Percentiles rank a stretch among this genome's conserved stretches.
phyloP scores from a whole-genome alignment of 164 flowering plant species.

The Vitis labrusca region DNA sequence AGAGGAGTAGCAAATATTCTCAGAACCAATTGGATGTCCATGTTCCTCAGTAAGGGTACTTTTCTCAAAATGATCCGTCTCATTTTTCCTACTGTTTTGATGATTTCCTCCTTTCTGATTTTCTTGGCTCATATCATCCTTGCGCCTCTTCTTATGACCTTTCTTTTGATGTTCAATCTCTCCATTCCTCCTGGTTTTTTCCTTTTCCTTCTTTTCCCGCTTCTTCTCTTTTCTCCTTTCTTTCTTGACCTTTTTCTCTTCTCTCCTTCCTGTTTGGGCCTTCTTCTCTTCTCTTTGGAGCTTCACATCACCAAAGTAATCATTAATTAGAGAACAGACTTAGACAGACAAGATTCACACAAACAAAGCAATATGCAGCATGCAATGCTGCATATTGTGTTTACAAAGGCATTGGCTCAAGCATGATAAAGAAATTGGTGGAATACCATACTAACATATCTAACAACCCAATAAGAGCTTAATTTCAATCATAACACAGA shows the following conservation, averaged over 20 bases:
- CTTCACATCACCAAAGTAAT: slow-evolving; percentile 9
- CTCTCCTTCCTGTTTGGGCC: slow-evolving; percentile 9
- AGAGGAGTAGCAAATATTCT: slow-evolving; percentile 16
- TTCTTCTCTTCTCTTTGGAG: slow-evolving; percentile 19
- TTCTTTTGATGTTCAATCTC: slow-evolving; percentile 19
- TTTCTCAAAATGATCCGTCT: slow-evolving; percentile 14
- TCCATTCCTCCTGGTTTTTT: slow-evolving; percentile 15
- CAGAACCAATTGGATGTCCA: slow-evolving; percentile 17
- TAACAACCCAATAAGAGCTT: no score
- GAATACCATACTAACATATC: no score
- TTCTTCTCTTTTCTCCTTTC: slow-evolving; percentile 23
- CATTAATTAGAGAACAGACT: slow-evolving; percentile 5
- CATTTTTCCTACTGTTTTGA: slow-evolving; percentile 11
- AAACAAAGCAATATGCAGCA: not conserved
- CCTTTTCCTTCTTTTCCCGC: slow-evolving; percentile 18
- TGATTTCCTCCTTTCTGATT: slow-evolving; percentile 12
- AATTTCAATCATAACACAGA: no score
- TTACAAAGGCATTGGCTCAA: not conserved
- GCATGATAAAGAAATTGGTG: no score
- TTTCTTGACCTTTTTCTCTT: slow-evolving; percentile 11
- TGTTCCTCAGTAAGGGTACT: slow-evolving; percentile 28
- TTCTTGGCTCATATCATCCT: slow-evolving; percentile 18
- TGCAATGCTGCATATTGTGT: not conserved
- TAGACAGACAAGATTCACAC: not conserved
- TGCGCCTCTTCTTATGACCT: slow-evolving; percentile 19